Percentiles rank a stretch among this genome's conserved stretches.
Evolutionary conservation across 2,329 filamentous ascomycete species (phyloP).

Genomic region (Ophiostoma tasmaniense): DNA sequence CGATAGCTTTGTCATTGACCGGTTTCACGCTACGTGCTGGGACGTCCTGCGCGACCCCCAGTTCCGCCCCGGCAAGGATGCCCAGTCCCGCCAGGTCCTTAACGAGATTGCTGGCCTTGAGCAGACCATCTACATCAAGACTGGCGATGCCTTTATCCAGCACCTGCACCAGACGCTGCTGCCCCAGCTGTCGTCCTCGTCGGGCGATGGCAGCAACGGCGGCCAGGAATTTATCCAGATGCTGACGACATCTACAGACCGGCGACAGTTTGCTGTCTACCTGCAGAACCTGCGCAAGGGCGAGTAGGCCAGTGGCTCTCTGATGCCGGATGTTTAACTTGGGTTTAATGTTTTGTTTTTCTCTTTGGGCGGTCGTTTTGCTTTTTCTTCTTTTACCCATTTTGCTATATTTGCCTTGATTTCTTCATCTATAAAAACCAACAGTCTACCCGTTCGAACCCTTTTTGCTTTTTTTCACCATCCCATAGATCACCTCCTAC

Average conservation of each 20-base stretch:
- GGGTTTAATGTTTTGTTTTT: background rate
- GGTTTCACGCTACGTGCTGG: slow-evolving; percentile 87
- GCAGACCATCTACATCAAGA: slow-evolving; percentile 84
- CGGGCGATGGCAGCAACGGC: slow-evolving; percentile 9
- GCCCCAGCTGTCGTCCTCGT: slow-evolving; percentile 44
- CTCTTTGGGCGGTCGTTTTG: background rate
- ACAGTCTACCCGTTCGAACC: background rate
- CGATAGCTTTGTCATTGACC: slow-evolving; percentile 78
- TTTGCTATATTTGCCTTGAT: background rate
- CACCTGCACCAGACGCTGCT: slow-evolving; percentile 58
- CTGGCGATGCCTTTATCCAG: slow-evolving; percentile 69
- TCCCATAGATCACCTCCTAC: background rate
- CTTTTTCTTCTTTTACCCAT: background rate
- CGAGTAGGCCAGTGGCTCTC: slow-evolving; percentile 10
- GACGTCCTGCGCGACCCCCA: slow-evolving; percentile 68
- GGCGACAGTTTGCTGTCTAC: slow-evolving; percentile 56
- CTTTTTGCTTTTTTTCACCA: background rate
- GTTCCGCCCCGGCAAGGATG: slow-evolving; percentile 73
- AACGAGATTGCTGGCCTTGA: slow-evolving; percentile 81
- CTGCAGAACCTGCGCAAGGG: slow-evolving; percentile 49
- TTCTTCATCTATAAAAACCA: background rate
- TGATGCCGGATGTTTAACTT: background rate
- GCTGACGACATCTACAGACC: slow-evolving; percentile 51
- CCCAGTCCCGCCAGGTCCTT: slow-evolving; percentile 79
- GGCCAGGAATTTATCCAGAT: slow-evolving; percentile 52